Base-by-base conservation (phyloP, 495 filamentous ascomycete species). In the Trichoderma erinaceum region DNA sequence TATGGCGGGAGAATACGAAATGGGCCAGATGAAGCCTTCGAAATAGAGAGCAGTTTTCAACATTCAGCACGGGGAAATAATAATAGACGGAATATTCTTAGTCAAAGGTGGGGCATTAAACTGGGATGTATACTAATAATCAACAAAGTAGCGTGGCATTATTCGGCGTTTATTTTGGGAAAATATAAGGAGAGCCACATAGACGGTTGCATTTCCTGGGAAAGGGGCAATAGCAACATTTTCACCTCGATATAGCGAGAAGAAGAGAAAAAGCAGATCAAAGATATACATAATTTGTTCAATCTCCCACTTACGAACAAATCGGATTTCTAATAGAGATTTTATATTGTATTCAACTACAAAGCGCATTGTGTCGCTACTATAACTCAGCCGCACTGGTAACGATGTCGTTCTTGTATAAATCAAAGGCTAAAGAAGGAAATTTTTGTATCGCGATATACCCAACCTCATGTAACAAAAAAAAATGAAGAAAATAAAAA, bases 1-100 rank as follows among this genome's bases (percentile, higher is more conserved):
- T 70, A 50, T 12, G 3, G 75, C 70, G 25, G 75, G 72, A 4
- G 80, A 82, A 41, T 83, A 86, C 66, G 84, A 84, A 65, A 78
- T 80, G 70, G 84, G 84, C 81, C 69, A 77, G 76, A 6, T 74
- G 78, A 61, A 61, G 56, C 11, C 56, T 61, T 61, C 25, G 56
- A 29, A 25, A 61, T 61, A 61, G 25, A 18, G 21, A 29, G 29
- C 29, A 29, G 4, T 29, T 29, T 29, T 29, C n/a, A 27, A 25
- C 1, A 61, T 61, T 16, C 52, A 29, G 1, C 8, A 32, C 4
- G 0, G 23, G 56, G 23, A 61, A 61, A 21, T 4, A 21, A 61
- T 52, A 52, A 61, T 61, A 61, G 27, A 61, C 56, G 27, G 56
- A 25, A 56, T n/a, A 56, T 29, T 61, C 1, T 18, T 1, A 10